Evolutionary conservation across 2,329 filamentous ascomycete species (phyloP), one percentile per base, ranked within the genome.

Genomic region (Calonectria multiphialidica): DNA sequence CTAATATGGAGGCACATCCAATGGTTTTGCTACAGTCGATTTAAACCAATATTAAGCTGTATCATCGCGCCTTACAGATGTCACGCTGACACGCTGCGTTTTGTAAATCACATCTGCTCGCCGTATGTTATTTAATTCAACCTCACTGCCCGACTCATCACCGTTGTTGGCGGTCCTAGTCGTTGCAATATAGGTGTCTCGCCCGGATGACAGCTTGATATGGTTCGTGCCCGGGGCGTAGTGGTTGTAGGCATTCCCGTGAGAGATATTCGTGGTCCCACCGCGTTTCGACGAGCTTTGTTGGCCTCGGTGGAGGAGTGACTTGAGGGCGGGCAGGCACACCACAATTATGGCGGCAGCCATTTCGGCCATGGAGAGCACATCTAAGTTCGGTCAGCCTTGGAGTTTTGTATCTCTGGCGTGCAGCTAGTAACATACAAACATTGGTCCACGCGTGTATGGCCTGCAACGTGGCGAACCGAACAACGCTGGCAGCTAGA

Each of bases 401-500:
- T 23, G 8, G n/a, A 25, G 8, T 9, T 5, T 30, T 7, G 16
- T 30, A 9, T 4, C 5, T 15, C 13, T 7, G 1, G 0, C 25
- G 5, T 55, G 4, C 30, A 50, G 37, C 8, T 3, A 3, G 3
- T 5, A 18, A 74, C 76, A 59, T 40, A 77, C 75, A 77, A 44
- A 77, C 76, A 28, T 77, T 77, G n/a, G 76, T 77, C 76, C 76
- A 77, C 6, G 76, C 75, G 2, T 76, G 75, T 1, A 77, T 77
- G 13, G 68, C 67, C n/a, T 77, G 72, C 6, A 77, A 49, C 1
- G 76, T 77, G 3, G 76, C 66, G 49, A 76, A 77, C 44, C 76
- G 37, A 1, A 69, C 72, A 3, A 77, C 63, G 8, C 74, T 77
- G 42, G 76, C 74, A 40, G 65, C 72, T 0, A 77, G n/a, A 1